Evolutionary conservation across 371 early-diverging fungal species (phyloP), one percentile per base, ranked within the genome.

Genomic region (Circinella umbellata): DNA sequence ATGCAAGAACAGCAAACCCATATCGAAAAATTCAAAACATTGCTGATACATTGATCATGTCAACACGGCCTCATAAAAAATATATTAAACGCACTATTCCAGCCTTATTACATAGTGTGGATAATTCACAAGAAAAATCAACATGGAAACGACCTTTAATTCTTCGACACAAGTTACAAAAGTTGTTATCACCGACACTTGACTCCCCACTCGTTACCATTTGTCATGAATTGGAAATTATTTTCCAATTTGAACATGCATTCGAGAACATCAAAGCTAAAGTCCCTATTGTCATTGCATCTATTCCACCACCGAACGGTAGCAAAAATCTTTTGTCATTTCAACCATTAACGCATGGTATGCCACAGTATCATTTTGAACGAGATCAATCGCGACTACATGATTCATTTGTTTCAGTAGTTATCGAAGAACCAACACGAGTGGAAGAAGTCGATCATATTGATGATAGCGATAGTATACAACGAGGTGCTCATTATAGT

Each of bases 241-340:
- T 73, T 8, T 69, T 76, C n/a, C 73, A 73, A 61, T 73, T 76
- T 38, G 72, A 71, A 48, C 71, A 76, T 47, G 48, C 55, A 39
- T 73, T 76, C 47, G 77, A 76, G 62, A 67, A 67, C 17, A 73
- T 76, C 61, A 71, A 67, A 18, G 73, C 70, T 11, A 71, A 71
- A 62, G 67, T 76, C 46, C 77, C 77, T 55, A 69, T 76, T 51
- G 69, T 71, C 37, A 66, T 76, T 63, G 73, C 73, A 60, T 76
- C 77, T n/a, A 67, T 71, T 10, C 73, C 77, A 15, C 67, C 67
- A 69, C 49, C 42, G 27, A 27, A 27, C 27, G 27, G 27, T 39
- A n/a, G 8, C 11, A 39, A 47, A 27, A 17, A 47, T 46, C 57
- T 27, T 27, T 27, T 27, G 27, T 27, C 64, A n/a, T 38, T 36